phyloP scores from a whole-genome alignment of 2,329 filamentous ascomycete species.

The Purpureocillium lavendulum region DNA sequence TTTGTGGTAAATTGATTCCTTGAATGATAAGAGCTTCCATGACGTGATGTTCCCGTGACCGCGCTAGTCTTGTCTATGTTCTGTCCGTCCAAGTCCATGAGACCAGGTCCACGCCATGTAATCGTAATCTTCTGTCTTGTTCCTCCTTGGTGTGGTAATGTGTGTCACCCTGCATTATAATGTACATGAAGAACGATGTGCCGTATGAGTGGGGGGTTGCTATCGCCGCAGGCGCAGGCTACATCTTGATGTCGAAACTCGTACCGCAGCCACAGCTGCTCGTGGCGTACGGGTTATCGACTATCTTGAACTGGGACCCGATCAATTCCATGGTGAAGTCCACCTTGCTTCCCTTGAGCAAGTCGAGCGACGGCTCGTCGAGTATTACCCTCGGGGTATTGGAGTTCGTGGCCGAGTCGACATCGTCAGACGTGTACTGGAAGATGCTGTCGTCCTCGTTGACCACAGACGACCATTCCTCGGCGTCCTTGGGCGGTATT shows the following conservation, averaged over 20 bases:
- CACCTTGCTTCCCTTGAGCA: slow-evolving; percentile 88
- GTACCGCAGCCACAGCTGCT: slow-evolving; percentile 97
- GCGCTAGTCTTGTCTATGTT: neutral
- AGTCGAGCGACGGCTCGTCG: slow-evolving; percentile 76
- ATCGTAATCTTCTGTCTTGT: too few relatives aligned
- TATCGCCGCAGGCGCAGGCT: slow-evolving; percentile 6
- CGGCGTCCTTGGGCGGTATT: slow-evolving; percentile 33
- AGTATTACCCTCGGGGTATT: slow-evolving; percentile 71
- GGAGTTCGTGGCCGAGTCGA: slow-evolving; percentile 15
- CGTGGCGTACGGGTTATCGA: slow-evolving; percentile 82
- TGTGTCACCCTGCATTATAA: too few relatives aligned
- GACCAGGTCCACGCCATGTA: too few relatives aligned
- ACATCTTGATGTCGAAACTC: slow-evolving; percentile 86
- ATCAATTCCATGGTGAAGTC: slow-evolving; percentile 97
- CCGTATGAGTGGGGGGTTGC: slow-evolving; percentile 1
- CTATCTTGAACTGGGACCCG: slow-evolving; percentile 82
- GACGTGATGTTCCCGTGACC: slow-evolving; percentile 4
- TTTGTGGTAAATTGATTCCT: slow-evolving; percentile 29
- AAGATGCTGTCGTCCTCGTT: slow-evolving; percentile 84
- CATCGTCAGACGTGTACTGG: slow-evolving; percentile 51
- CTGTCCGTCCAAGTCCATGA: too few relatives aligned
- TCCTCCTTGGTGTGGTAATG: too few relatives aligned
- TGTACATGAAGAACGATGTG: neutral
- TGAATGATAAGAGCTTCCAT: slow-evolving; percentile 31
- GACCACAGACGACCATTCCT: slow-evolving; percentile 25